These are phyloP conservation scores for Mycosarcoma mackinlayi DNA, from an alignment of 1,284 basidiomycete species.

Conservation along the genomic window DNA sequence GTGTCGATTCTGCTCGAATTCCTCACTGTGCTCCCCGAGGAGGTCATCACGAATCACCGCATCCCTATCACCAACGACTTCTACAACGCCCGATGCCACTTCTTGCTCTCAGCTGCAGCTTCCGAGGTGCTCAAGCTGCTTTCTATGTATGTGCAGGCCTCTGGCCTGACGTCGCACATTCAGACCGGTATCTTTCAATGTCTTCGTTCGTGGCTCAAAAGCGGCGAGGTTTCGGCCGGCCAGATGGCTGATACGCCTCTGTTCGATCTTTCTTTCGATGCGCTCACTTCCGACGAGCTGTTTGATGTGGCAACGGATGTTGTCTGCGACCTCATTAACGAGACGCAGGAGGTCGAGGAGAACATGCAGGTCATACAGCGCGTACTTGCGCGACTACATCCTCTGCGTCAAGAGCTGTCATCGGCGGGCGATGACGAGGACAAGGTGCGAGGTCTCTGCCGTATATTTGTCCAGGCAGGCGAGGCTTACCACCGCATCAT, in stretches of 20 bases:
- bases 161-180: constrained; percentile 83
- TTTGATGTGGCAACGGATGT: constrained; percentile 94
- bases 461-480: constrained; percentile 93
- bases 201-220: constrained; percentile 85
- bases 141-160: constrained; percentile 87
- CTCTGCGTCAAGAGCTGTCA: constrained; percentile 50
- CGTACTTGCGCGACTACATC: constrained; percentile 76
- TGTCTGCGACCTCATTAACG: constrained; percentile 93
- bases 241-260: constrained; percentile 82
- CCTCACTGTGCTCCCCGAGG: constrained; percentile 90
- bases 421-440: constrained; percentile 77
- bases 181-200: constrained; percentile 88
- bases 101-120: constrained; percentile 73
- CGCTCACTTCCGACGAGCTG: constrained; percentile 74
- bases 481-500: constrained; percentile 94
- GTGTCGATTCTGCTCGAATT: constrained; percentile 90
- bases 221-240: constrained; percentile 81
- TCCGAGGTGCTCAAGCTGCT: constrained; percentile 81
- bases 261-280: constrained; percentile 74
- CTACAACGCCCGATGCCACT: constrained; percentile 68
- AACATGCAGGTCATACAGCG: constrained; percentile 88
- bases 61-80: constrained; percentile 91
- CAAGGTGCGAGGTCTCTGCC: constrained; percentile 87
- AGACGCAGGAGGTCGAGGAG: constrained; percentile 96
- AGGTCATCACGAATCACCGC: constrained; percentile 83